Evolutionary conservation across 352 stramenopile genomes (phyloP), one percentile per base, ranked within the genome.

Genomic region (Globisporangium polare): DNA sequence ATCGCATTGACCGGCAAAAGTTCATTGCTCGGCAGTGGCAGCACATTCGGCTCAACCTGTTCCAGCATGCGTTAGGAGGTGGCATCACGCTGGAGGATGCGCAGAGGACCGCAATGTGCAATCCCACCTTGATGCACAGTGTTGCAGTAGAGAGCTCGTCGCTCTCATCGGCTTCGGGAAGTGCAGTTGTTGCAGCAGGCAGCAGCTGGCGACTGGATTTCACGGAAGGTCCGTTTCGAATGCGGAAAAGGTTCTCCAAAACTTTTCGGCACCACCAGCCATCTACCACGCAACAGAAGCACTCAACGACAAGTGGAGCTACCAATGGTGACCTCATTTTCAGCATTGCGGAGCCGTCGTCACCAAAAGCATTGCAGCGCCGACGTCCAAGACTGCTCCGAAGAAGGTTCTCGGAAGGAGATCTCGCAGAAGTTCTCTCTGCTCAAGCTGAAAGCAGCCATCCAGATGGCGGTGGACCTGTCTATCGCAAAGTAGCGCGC

Each of bases 191-290:
- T 35, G 24, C 0, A 5, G 24, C 17, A 29, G 13, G 5, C n/a
- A 33, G 27, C 17, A 57, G 39, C 2, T 77, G 75, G 78, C 66
- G 72, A 5, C 63, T 91, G 31, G 80, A 91, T 61, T 83, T 80
- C 47, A 91, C 80, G 0, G 82, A 91, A 77, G 80, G 82, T 1
- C 80, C 82, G 3, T 72, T 75, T 27, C 63, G 82, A 37, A 91
- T 90, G 80, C 72, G 82, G 7, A 91, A 90, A 55, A 67, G 82
- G 1, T 69, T 88, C 56, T 51, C 58, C 46, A 5, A 58, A 33
- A 42, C 29, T 52, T 53, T 52, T 47, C 53, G 12, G 22, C 33
- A 39, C 12, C 53, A 5, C 33, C 15, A 47, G 22, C 1, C 12
- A 9, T 26, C 6, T 13, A 9, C 6, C 26, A 47, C 26, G n/a